phyloP scores from a whole-genome alignment of 331 rosid genomes.

The Pyracantha coccinea region DNA sequence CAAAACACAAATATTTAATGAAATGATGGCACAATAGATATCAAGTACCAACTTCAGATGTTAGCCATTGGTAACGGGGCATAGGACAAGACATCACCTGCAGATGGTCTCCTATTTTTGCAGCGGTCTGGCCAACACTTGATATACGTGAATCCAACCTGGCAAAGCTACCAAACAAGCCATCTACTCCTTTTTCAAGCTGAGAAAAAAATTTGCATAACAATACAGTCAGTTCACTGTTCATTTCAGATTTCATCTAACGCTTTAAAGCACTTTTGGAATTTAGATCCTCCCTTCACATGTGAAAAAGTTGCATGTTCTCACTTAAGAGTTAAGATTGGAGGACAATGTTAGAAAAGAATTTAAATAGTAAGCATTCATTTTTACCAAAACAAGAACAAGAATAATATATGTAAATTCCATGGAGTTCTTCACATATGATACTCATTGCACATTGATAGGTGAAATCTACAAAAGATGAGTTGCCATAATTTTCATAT shows the following conservation, averaged over 20 bases:
- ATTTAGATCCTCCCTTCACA: neutral
- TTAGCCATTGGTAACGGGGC: slow-evolving; percentile 12
- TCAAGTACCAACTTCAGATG: slow-evolving; percentile 2
- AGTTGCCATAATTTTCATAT: neutral
- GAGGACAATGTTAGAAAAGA: neutral
- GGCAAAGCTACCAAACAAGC: slow-evolving; percentile 93
- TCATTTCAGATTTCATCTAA: neutral
- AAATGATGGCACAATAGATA: neutral
- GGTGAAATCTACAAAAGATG: neutral
- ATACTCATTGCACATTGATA: neutral
- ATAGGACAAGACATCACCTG: slow-evolving; percentile 57
- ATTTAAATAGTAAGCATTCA: neutral
- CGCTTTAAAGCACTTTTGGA: neutral
- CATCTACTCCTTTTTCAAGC: slow-evolving; percentile 99
- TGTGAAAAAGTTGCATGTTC: neutral
- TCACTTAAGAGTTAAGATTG: neutral
- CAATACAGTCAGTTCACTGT: neutral
- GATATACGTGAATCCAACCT: slow-evolving; percentile 97
- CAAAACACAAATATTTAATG: slow-evolving; percentile 11
- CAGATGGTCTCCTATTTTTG: slow-evolving; percentile 98
- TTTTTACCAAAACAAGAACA: neutral
- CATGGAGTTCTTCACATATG: neutral
- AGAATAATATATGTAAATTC: neutral
- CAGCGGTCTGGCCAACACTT: slow-evolving; percentile 99
- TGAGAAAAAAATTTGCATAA: slow-evolving; percentile 29